Conservation (phyloP, 1,284 basidiomycete species). For the Entoloma clypeatum region DNA sequence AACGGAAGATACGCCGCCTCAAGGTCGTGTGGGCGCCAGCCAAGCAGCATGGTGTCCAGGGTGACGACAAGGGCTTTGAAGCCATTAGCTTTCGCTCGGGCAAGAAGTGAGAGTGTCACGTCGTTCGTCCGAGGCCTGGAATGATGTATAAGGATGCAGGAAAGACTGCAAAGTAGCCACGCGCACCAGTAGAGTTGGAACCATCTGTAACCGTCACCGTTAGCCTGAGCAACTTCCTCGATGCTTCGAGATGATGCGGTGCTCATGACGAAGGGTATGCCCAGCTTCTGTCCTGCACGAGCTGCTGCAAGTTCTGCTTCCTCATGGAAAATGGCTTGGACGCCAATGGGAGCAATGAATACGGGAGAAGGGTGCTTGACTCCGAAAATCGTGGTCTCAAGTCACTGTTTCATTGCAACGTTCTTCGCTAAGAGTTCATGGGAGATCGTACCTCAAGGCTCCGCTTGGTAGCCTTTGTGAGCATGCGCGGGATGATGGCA, state of each 20-base stretch:
- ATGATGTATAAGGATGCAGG: neutral
- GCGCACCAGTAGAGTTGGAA: constrained; percentile 77
- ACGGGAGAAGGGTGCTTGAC: constrained; percentile 61
- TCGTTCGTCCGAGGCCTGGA: constrained; percentile 55
- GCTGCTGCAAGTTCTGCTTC: constrained; percentile 72
- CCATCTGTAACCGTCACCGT: constrained; percentile 62
- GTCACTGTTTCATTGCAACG: neutral
- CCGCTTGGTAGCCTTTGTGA: constrained; percentile 63
- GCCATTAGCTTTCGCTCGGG: constrained; percentile 59
- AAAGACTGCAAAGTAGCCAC: constrained; percentile 16
- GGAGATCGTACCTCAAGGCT: constrained; percentile 50
- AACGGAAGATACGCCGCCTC: constrained; percentile 59
- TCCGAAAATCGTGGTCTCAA: constrained; percentile 71
- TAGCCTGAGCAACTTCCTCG: constrained; percentile 68
- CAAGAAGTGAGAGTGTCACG: constrained; percentile 60
- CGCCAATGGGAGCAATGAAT: constrained; percentile 71
- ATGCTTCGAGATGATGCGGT: constrained; percentile 68
- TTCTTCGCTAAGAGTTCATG: neutral
- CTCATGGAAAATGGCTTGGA: constrained; percentile 64
- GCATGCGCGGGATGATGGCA: constrained; percentile 72
- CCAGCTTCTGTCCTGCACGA: constrained; percentile 57
- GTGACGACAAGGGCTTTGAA: constrained; percentile 69
- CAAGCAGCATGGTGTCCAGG: constrained; percentile 61
- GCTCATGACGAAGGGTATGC: constrained; percentile 69
- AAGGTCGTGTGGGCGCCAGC: constrained; percentile 69